Percentiles rank a stretch among this genome's conserved stretches.
Evolutionary conservation across 106 monocot species (phyloP).

Genomic region (Allium sativum): DNA sequence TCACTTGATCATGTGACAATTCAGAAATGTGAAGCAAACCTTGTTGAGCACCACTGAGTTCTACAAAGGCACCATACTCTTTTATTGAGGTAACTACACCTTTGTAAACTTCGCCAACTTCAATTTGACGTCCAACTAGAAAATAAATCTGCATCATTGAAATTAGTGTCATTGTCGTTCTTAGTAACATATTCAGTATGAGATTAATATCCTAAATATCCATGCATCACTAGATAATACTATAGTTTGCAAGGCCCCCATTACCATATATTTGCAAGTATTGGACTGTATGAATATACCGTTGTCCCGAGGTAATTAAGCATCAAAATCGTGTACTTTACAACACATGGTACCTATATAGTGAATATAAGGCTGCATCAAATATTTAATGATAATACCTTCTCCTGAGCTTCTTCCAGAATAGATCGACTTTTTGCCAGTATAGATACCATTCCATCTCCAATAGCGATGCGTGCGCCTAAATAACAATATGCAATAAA

Average conservation of each 20-base stretch:
- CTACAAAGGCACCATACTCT: constrained; percentile 95
- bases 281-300: too few relatives aligned
- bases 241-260: too few relatives aligned
- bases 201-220: too few relatives aligned
- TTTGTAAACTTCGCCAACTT: constrained; percentile 86
- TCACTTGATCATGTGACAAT: constrained; percentile 72
- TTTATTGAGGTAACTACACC: constrained; percentile 75
- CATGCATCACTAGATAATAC: too few relatives aligned
- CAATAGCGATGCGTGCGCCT: constrained; percentile 78
- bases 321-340: too few relatives aligned
- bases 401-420: constrained; percentile 77
- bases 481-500: background rate
- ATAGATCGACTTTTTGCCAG: constrained; percentile 65
- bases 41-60: constrained; percentile 87
- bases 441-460: constrained; percentile 71
- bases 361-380: background rate
- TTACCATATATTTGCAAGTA: too few relatives aligned
- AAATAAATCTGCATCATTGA: constrained; percentile 55
- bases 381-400: constrained; percentile 27
- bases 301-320: too few relatives aligned
- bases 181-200: too few relatives aligned
- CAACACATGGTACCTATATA: too few relatives aligned
- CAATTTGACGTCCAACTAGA: constrained; percentile 70
- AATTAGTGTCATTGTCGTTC: background rate
- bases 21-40: constrained; percentile 95